phyloP scores from a whole-genome alignment of 805 yeast genomes.

The Saccharomycopsis amapae region DNA sequence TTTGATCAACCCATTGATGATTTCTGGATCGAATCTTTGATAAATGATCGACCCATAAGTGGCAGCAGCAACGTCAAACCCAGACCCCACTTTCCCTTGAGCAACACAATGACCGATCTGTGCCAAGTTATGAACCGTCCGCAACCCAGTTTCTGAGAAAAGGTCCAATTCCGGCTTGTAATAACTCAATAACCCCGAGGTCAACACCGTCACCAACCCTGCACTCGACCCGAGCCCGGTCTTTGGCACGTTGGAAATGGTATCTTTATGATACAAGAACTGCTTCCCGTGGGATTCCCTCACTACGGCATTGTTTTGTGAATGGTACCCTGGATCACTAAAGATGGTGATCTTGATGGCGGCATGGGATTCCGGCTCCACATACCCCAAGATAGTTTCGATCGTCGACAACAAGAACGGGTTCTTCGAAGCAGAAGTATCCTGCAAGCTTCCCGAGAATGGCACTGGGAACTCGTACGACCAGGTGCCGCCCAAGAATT shows the following conservation, averaged over 20 bases:
- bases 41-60: constrained; percentile 84
- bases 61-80: constrained; percentile 96
- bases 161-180: constrained; percentile 34
- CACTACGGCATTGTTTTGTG: constrained; percentile 45
- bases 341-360: constrained; percentile 50
- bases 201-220: constrained; percentile 75
- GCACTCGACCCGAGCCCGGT: constrained; percentile 98
- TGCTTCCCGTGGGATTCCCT: constrained; percentile 26
- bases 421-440: constrained; percentile 19
- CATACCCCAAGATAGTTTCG: constrained; percentile 46
- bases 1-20: constrained; percentile 36
- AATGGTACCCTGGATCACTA: constrained; percentile 87
- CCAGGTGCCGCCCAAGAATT: constrained; percentile 71
- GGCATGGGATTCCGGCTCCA: constrained; percentile 28
- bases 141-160: constrained; percentile 23
- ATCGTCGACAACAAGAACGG: constrained; percentile 60
- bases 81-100: constrained; percentile 93
- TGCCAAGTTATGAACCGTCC: constrained; percentile 68
- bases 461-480: constrained; percentile 29
- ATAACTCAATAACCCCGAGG: constrained; percentile 56
- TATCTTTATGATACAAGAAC: constrained; percentile 53
- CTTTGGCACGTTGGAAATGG: constrained; percentile 72
- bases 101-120: constrained; percentile 91
- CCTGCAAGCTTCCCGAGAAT: constrained; percentile 2
- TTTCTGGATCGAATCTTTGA: constrained; percentile 58